Evolutionary conservation across 768 basidiomycete genomes (phyloP).

Genomic region (Imleria badia): DNA sequence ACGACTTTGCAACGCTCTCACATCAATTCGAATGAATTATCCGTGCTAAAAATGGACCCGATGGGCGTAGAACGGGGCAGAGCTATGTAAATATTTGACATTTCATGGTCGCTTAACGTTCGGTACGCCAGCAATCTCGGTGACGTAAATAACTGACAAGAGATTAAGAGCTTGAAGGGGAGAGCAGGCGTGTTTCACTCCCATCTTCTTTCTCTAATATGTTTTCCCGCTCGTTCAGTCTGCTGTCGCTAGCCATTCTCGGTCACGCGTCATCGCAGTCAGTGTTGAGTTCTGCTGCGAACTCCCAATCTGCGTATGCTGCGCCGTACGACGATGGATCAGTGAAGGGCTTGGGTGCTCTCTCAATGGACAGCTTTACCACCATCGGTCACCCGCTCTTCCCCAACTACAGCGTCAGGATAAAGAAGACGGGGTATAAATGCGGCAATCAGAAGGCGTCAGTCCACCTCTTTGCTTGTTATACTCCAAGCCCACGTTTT

Average conservation of each 20-base stretch:
- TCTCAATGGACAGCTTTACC: slow-evolving; percentile 35
- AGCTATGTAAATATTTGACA: too few relatives aligned
- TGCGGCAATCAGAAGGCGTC: slow-evolving; percentile 31
- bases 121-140: too few relatives aligned
- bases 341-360: slow-evolving; percentile 24
- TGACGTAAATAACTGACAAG: neutral
- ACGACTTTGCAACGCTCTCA: neutral
- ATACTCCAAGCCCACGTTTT: neutral
- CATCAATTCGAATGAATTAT: neutral
- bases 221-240: slow-evolving; percentile 11
- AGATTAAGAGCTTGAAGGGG: neutral
- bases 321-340: slow-evolving; percentile 22
- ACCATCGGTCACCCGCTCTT: slow-evolving; percentile 41
- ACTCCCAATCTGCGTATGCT: neutral
- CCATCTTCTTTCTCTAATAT: neutral
- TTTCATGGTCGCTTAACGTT: too few relatives aligned
- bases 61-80: neutral
- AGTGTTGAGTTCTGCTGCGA: slow-evolving; percentile 1
- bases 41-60: neutral
- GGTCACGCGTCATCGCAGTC: slow-evolving; percentile 21
- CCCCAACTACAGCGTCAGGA: slow-evolving; percentile 40
- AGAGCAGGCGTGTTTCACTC: neutral
- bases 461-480: neutral
- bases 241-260: slow-evolving; percentile 19
- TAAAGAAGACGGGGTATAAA: slow-evolving; percentile 43